Conservation (phyloP, 108 stramenopile species). For the Fistulifera pelliculosa region DNA sequence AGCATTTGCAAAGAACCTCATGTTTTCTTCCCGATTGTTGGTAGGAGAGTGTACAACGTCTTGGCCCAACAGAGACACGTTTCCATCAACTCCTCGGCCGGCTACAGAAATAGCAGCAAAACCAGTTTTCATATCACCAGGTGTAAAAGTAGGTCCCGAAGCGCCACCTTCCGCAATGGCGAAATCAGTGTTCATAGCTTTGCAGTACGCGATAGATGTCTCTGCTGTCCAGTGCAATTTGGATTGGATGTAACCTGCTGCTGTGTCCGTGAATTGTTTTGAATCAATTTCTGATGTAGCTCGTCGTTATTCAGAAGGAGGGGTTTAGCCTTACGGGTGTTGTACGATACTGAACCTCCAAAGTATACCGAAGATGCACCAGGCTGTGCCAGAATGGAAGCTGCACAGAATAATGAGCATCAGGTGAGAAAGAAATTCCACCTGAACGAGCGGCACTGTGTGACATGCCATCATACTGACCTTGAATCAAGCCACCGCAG, state of each 20-base stretch:
- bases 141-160: constrained; percentile 73
- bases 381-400: constrained; percentile 55
- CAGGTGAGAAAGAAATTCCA: too few relatives aligned
- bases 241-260: constrained; percentile 45
- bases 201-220: constrained; percentile 51
- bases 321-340: constrained; percentile 35
- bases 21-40: constrained; percentile 55
- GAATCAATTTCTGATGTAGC: constrained; percentile 31
- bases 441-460: too few relatives aligned
- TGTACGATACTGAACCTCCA: constrained; percentile 75
- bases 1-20: constrained; percentile 71
- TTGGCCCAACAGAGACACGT: constrained; percentile 41
- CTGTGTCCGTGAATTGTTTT: constrained; percentile 6
- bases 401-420: too few relatives aligned
- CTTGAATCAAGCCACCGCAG: constrained; percentile 64
- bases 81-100: constrained; percentile 17
- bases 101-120: constrained; percentile 69
- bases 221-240: constrained; percentile 61
- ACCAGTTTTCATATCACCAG: constrained; percentile 46
- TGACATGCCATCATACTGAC: too few relatives aligned
- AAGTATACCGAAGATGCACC: constrained; percentile 62
- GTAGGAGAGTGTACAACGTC: constrained; percentile 41
- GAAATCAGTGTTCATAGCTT: constrained; percentile 37
- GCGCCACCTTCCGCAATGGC: constrained; percentile 78
- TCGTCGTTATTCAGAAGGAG: constrained; percentile 44